Evolutionary conservation across 1,284 basidiomycete species (phyloP).

Genomic region (Polyporus tsugae): DNA sequence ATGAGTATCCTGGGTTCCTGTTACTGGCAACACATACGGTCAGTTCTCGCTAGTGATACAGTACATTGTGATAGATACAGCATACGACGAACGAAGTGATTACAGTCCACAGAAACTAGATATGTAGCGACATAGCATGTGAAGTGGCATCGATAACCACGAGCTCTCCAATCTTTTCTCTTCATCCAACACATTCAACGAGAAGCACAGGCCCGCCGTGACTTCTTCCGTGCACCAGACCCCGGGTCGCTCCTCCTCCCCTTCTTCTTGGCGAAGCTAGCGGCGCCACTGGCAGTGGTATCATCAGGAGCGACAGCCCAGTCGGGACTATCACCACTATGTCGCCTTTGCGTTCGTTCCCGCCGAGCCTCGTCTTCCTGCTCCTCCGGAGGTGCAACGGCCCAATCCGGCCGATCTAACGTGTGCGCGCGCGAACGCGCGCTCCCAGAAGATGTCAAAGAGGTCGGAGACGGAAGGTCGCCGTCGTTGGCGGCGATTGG

Average conservation of each 20-base stretch:
- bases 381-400: not conserved
- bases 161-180: not conserved
- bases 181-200: not conserved
- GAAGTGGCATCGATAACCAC: not conserved
- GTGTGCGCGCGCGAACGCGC: not conserved
- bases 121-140: not conserved
- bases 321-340: not conserved
- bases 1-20: not conserved
- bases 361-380: not conserved
- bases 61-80: not conserved
- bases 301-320: slow-evolving; percentile 3
- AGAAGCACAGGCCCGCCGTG: slow-evolving; percentile 7
- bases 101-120: not conserved
- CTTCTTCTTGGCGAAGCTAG: not conserved
- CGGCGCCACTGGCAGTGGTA: too few relatives aligned
- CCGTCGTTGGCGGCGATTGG: not conserved
- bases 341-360: not conserved
- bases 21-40: not conserved
- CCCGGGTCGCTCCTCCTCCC: not conserved
- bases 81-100: not conserved
- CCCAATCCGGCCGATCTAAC: not conserved
- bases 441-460: not conserved
- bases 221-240: slow-evolving; percentile 4
- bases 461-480: not conserved
- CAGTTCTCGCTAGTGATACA: not conserved